Percentiles rank a stretch among this genome's conserved stretches.
Evolutionary conservation across 1,139 yeast genomes (phyloP).

Genomic region (Spathaspora sp.): DNA sequence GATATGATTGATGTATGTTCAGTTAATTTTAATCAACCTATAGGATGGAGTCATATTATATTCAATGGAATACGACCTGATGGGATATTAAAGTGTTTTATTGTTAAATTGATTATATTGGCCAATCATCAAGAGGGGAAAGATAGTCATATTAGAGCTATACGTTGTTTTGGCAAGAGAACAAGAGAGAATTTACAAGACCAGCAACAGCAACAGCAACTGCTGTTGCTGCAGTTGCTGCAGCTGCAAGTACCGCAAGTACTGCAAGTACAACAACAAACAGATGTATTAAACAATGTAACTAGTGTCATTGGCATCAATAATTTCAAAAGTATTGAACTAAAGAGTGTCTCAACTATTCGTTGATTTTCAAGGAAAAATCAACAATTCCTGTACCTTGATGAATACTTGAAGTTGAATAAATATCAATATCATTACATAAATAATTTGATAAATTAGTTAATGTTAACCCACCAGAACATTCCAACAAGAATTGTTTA

Average conservation of each 20-base stretch:
- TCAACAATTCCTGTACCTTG: constrained; percentile 85
- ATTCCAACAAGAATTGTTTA: constrained; percentile 68
- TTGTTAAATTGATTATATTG: constrained; percentile 65
- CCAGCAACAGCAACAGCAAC: constrained; percentile 2
- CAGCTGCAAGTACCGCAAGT: constrained; percentile 12
- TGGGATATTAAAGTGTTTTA: constrained; percentile 69
- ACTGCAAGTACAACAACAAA: constrained; percentile 3
- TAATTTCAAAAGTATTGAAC: constrained; percentile 39
- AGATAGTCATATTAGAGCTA: constrained; percentile 85
- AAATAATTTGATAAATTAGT: constrained; percentile 65
- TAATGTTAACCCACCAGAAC: constrained; percentile 86
- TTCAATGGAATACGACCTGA: constrained; percentile 61
- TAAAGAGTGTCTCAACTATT: constrained; percentile 11
- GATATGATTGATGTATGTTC: constrained; percentile 76
- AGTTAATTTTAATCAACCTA: constrained; percentile 66
- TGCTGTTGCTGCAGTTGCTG: too few relatives aligned
- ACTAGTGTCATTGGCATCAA: constrained; percentile 43
- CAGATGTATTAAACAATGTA: constrained; percentile 35
- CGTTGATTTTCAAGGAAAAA: constrained; percentile 58
- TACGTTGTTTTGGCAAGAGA: constrained; percentile 46
- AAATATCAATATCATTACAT: constrained; percentile 81
- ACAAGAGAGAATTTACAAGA: constrained; percentile 14
- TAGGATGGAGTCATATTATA: constrained; percentile 82
- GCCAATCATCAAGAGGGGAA: constrained; percentile 95
- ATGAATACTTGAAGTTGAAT: constrained; percentile 90